Base-by-base conservation (phyloP, 2,329 filamentous ascomycete species). In the Paramyrothecium roridum region DNA sequence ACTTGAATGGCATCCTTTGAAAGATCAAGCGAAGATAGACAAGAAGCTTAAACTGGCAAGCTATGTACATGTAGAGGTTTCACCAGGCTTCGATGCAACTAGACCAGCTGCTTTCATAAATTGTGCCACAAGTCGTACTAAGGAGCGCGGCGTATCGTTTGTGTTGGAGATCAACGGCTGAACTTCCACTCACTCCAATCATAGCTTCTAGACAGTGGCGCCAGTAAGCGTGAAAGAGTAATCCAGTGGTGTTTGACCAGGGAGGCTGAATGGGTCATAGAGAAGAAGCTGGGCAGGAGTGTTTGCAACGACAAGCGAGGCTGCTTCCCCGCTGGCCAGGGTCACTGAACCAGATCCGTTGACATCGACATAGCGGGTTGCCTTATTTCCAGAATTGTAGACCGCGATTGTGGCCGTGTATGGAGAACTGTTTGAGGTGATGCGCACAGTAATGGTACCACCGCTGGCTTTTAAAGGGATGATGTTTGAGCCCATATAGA, bases 401-500 rank as follows among this genome's bases (percentile, higher is more conserved):
- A 80, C 65, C 4, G 70, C 75, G 20, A 80, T 63, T 0, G 69
- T 76, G 3, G 74, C 75, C 2, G 73, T 76, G 54, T 74, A 76
- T 3, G 37, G 37, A 43, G 72, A 66, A 22, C 60, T 68, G 2
- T 61, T 58, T 0, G 73, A 66, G 4, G 70, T 65, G 19, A 78
- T 64, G 50, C 65, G 68, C 26, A 73, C 68, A 8, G 59, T 58
- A 0, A 73, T 63, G 20, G 63, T 64, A 16, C 64, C 59, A 0
- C 70, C 70, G 0, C 69, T 67, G 1, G 63, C 69, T 16, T 70
- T 72, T 11, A 80, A 67, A 1, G 76, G 76, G 46, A 76, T 72
- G 57, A 80, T 80, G 63, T 76, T 80, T 50, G 77, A 71, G 1
- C 79, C 79, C 76, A 81, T 77, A 63, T 81, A 81, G 21, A 69